phyloP scores from a whole-genome alignment of 345 rosid genomes.

The Adansonia digitata region DNA sequence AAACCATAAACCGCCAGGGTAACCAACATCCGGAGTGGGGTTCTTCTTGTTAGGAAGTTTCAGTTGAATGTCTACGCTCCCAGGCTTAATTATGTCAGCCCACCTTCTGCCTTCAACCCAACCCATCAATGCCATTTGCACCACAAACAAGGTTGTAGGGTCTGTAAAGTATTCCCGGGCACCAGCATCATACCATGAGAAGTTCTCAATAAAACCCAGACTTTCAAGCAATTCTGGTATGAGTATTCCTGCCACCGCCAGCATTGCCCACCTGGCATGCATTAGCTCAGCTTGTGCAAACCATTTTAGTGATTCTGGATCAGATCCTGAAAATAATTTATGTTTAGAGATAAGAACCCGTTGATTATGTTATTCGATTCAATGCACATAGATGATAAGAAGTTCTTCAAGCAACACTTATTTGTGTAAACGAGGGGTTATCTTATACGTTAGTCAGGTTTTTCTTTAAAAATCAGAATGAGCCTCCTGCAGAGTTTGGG shows the following conservation, averaged over 20 bases:
- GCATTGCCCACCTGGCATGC: conserved; percentile 97
- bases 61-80: conserved; percentile 65
- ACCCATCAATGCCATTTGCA: conserved; percentile 72
- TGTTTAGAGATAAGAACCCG: not conserved
- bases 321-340: conserved; percentile 52
- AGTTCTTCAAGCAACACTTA: not conserved
- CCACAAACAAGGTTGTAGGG: conserved; percentile 58
- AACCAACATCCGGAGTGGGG: conserved; percentile 76
- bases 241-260: conserved; percentile 77
- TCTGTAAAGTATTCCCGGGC: conserved; percentile 52
- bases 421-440: not conserved
- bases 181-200: conserved; percentile 88
- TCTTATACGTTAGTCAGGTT: not conserved
- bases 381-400: not conserved
- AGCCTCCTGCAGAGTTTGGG: not conserved
- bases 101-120: conserved; percentile 93
- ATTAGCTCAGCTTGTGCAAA: conserved; percentile 90
- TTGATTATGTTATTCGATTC: not conserved
- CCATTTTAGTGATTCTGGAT: conserved; percentile 82
- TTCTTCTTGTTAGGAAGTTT: conserved; percentile 59
- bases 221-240: conserved; percentile 80
- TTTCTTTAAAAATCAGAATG: not conserved
- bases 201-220: conserved; percentile 56
- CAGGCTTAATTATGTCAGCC: conserved; percentile 90
- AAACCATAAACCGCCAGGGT: conserved; percentile 93